Evolutionary conservation across 2,329 filamentous ascomycete genomes (phyloP).

Genomic region (Amylocarpus encephaloides): DNA sequence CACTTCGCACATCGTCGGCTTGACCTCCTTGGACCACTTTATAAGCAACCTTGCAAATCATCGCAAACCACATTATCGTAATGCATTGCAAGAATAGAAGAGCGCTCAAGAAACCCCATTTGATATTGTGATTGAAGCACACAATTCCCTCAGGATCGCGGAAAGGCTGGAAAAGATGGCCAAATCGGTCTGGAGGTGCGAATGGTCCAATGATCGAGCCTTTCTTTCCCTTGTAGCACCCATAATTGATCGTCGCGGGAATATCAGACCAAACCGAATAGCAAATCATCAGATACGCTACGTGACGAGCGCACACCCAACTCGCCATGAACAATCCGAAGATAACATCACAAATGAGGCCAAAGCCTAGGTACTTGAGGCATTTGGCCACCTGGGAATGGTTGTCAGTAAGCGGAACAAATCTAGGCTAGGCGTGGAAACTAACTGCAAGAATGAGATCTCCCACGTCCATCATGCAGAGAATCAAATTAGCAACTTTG

Average conservation of each 20-base stretch:
- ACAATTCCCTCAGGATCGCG: constrained; percentile 63
- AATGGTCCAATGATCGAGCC: constrained; percentile 49
- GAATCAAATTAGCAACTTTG: constrained; percentile 79
- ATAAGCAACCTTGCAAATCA: constrained; percentile 79
- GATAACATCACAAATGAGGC: constrained; percentile 68
- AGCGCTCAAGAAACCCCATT: constrained; percentile 68
- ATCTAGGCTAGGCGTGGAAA: constrained; percentile 6
- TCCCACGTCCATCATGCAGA: constrained; percentile 89
- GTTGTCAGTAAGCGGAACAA: constrained; percentile 2
- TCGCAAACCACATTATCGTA: constrained; percentile 79
- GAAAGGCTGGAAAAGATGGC: constrained; percentile 70
- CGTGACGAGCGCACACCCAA: constrained; percentile 80
- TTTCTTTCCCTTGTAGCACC: constrained; percentile 62
- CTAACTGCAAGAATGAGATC: constrained; percentile 82
- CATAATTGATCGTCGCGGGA: constrained; percentile 54
- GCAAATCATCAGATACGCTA: constrained; percentile 71
- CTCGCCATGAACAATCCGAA: constrained; percentile 81
- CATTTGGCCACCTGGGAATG: constrained; percentile 71
- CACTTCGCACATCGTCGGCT: constrained; percentile 82
- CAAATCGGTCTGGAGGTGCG: constrained; percentile 43
- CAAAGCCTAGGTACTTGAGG: constrained; percentile 80
- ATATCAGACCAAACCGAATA: constrained; percentile 73
- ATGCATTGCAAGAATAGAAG: constrained; percentile 74
- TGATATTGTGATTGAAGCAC: constrained; percentile 71
- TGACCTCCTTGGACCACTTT: constrained; percentile 69